Evolutionary conservation across 331 rosid genomes (phyloP).

Genomic region (Saraca asoca): DNA sequence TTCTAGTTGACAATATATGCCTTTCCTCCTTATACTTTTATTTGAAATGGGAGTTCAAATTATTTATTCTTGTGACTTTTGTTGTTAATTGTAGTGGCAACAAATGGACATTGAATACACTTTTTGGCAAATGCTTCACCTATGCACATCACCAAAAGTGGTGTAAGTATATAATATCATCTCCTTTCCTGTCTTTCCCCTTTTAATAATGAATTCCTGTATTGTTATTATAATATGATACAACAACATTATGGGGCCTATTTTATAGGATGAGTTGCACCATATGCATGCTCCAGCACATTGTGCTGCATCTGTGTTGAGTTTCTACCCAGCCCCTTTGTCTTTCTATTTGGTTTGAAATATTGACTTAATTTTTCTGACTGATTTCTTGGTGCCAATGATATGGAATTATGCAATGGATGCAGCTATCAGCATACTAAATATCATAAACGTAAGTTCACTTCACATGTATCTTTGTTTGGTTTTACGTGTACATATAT

Average conservation of each 20-base stretch:
- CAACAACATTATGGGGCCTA: background rate
- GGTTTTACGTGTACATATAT: constrained; percentile 5
- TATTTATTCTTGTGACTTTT: constrained; percentile 28
- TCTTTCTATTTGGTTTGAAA: constrained; percentile 10
- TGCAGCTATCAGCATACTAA: constrained; percentile 98
- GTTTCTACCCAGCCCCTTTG: constrained; percentile 9
- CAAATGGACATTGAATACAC: constrained; percentile 98
- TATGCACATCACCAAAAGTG: constrained; percentile 99
- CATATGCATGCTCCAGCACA: constrained; percentile 6
- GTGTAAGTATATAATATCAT: constrained; percentile 65
- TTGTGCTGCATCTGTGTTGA: constrained; percentile 7
- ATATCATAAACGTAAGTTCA: constrained; percentile 95
- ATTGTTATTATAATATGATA: constrained; percentile 17
- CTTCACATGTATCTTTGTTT: constrained; percentile 35
- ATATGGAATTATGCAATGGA: constrained; percentile 54
- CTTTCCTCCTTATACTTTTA: too few relatives aligned
- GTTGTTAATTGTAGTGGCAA: constrained; percentile 78
- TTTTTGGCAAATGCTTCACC: constrained; percentile 99
- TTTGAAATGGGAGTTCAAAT: constrained; percentile 11
- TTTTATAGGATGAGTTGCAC: constrained; percentile 1
- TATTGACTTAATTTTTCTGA: constrained; percentile 32
- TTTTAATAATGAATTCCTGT: constrained; percentile 5
- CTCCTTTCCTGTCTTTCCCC: constrained; percentile 10
- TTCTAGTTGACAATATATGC: too few relatives aligned
- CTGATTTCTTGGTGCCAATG: constrained; percentile 40